These are phyloP conservation scores for Diaporthe humulicola DNA, from an alignment of 2,329 filamentous ascomycete genomes.

Conservation along the genomic window DNA sequence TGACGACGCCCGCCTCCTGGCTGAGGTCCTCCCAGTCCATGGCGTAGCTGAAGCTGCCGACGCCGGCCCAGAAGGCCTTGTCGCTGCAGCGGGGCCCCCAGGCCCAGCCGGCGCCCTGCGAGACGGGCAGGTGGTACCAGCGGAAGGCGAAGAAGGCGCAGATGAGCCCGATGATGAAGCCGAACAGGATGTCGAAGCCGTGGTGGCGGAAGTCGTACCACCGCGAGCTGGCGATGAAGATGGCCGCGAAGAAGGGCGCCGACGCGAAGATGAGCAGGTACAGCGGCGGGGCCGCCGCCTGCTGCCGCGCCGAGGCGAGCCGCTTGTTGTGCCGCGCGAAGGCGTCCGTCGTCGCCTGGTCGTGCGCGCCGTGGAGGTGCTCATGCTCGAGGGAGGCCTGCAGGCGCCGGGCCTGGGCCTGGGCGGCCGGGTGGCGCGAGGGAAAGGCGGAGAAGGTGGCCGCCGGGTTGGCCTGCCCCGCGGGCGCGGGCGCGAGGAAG, in stretches of 20 bases:
- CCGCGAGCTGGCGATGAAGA: constrained; percentile 87
- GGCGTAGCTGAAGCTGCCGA: constrained; percentile 72
- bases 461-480: constrained; percentile 55
- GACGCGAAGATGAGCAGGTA: constrained; percentile 80
- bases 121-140: constrained; percentile 87
- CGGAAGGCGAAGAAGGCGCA: constrained; percentile 82
- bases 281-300: constrained; percentile 85
- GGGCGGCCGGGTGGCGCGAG: constrained; percentile 66
- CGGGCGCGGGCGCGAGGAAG: constrained; percentile 67
- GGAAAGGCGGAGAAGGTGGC: constrained; percentile 76
- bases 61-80: constrained; percentile 83
- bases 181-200: constrained; percentile 91
- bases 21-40: constrained; percentile 52
- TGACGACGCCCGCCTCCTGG: constrained; percentile 32
- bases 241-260: constrained; percentile 78
- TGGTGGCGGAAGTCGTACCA: constrained; percentile 93
- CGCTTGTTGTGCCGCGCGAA: constrained; percentile 52
- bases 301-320: constrained; percentile 71
- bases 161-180: constrained; percentile 81
- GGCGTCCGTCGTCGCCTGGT: constrained; percentile 48
- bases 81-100: constrained; percentile 84
- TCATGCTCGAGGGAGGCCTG: constrained; percentile 47
- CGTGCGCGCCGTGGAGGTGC: constrained; percentile 44
- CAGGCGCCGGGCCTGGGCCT: constrained; percentile 48
- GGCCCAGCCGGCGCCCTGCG: constrained; percentile 85